These are phyloP conservation scores for Candida tetrigidarum DNA, from an alignment of 1,139 yeast species.

Conservation along the genomic window DNA sequence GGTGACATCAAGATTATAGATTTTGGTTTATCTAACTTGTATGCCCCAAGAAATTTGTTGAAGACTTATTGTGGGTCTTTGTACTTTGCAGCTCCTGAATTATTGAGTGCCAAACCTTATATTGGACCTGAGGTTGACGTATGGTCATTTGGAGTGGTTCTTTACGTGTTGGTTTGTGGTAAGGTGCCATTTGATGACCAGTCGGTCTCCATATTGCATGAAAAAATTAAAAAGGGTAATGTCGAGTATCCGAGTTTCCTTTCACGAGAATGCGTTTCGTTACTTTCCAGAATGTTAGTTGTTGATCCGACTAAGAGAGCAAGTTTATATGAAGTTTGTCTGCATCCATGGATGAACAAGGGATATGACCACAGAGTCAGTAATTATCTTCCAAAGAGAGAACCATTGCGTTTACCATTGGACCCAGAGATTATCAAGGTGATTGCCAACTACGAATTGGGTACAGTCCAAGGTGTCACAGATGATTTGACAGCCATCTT, in stretches of 20 bases:
- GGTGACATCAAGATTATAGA: slow-evolving; percentile 97
- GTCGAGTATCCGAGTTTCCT: slow-evolving; percentile 91
- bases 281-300: slow-evolving; percentile 87
- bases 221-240: slow-evolving; percentile 88
- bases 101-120: slow-evolving; percentile 90
- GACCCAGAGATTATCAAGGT: slow-evolving; percentile 72
- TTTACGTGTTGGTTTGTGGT: slow-evolving; percentile 94
- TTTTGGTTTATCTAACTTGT: slow-evolving; percentile 92
- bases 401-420: slow-evolving; percentile 75
- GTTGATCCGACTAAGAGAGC: slow-evolving; percentile 89
- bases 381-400: slow-evolving; percentile 74
- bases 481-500: slow-evolving; percentile 63
- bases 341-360: slow-evolving; percentile 94
- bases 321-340: slow-evolving; percentile 72
- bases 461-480: slow-evolving; percentile 61
- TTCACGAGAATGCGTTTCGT: slow-evolving; percentile 80
- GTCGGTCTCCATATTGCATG: slow-evolving; percentile 89
- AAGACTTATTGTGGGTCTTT: slow-evolving; percentile 97
- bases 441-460: slow-evolving; percentile 82
- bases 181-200: slow-evolving; percentile 98
- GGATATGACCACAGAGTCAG: slow-evolving; percentile 81
- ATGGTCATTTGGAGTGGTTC: slow-evolving; percentile 97
- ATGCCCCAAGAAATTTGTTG: slow-evolving; percentile 69
- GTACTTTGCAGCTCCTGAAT: slow-evolving; percentile 98
- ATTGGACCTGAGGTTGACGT: slow-evolving; percentile 97